phyloP scores from a whole-genome alignment of 2,329 filamentous ascomycete species.

The Phialocephala subalpina region DNA sequence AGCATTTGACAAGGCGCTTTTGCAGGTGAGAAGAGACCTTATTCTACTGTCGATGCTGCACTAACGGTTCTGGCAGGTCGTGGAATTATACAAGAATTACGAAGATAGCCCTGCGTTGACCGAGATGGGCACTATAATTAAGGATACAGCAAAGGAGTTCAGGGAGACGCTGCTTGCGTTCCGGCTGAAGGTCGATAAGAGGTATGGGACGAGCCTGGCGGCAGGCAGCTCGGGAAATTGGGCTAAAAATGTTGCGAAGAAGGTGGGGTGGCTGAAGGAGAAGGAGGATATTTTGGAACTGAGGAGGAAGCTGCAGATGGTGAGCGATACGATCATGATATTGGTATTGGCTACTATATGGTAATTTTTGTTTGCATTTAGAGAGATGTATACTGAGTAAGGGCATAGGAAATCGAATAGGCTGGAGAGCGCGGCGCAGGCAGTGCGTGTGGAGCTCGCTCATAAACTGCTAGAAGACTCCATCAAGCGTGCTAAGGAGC shows the following conservation, averaged over 20 bases:
- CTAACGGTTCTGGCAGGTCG: not conserved
- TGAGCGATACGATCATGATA: slow-evolving; percentile 17
- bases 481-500: slow-evolving; percentile 9
- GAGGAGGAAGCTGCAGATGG: slow-evolving; percentile 17
- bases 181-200: slow-evolving; percentile 20
- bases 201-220: slow-evolving; percentile 13
- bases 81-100: not conserved
- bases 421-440: not conserved
- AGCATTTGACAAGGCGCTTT: slow-evolving; percentile 18
- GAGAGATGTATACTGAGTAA: too few relatives aligned
- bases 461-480: slow-evolving; percentile 14
- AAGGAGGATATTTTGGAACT: slow-evolving; percentile 23
- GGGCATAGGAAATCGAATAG: slow-evolving; percentile 24
- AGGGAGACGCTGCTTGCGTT: slow-evolving; percentile 15
- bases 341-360: slow-evolving; percentile 14
- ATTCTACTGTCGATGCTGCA: not conserved
- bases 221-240: slow-evolving; percentile 15
- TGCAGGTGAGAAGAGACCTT: slow-evolving; percentile 1
- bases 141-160: slow-evolving; percentile 14
- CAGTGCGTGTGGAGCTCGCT: not conserved
- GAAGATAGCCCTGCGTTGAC: not conserved
- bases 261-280: slow-evolving; percentile 21
- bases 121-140: not conserved
- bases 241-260: slow-evolving; percentile 20
- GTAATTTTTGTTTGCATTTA: too few relatives aligned